Percentiles rank a stretch among this genome's conserved stretches.
Evolutionary conservation across 75 land plant genomes (phyloP).

Genomic region (Cupressus sempervirens): DNA sequence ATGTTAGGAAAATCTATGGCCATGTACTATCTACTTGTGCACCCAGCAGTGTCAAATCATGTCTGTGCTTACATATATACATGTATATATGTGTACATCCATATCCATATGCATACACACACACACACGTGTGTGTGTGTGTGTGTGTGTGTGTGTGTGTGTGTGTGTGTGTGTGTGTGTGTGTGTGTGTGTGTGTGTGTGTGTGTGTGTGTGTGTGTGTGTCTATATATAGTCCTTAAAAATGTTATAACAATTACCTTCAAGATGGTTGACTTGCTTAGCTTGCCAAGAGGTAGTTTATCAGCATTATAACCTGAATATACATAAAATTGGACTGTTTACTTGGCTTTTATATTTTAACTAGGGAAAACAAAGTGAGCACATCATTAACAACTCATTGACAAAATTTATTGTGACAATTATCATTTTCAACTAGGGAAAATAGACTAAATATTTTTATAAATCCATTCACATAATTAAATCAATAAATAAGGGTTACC

Average conservation of each 20-base stretch:
- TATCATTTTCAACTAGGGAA: no score
- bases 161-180: no score
- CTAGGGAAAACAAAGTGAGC: neutral
- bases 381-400: no score
- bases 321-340: neutral
- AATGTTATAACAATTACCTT: conserved; percentile 44
- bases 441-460: neutral
- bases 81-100: no score
- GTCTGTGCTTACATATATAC: no score
- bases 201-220: no score
- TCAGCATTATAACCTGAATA: conserved; percentile 84
- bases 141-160: no score
- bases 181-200: no score
- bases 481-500: neutral
- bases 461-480: neutral
- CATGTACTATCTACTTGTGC: neutral
- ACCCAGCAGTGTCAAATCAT: neutral
- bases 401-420: no score
- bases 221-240: neutral
- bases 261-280: conserved; percentile 90
- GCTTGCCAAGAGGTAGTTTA: conserved; percentile 92
- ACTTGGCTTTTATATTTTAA: neutral
- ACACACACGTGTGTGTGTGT: no score
- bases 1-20: neutral
- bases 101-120: no score